phyloP scores from a whole-genome alignment of 148 eudicot genomes.

The Rhododendron henanense region DNA sequence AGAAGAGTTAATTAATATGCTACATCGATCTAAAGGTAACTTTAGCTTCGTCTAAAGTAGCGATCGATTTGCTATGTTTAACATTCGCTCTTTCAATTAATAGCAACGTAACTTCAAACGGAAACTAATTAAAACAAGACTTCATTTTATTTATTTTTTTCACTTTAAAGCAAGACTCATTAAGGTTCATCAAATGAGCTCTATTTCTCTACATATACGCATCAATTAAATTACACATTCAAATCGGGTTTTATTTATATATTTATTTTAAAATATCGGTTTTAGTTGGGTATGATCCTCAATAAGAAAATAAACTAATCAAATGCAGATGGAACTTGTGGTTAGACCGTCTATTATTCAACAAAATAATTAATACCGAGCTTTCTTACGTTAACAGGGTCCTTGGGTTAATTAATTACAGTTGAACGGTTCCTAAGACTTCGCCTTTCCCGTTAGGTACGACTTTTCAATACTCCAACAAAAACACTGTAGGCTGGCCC shows the following conservation, averaged over 20 bases:
- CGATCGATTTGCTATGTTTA: background rate
- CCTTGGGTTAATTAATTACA: slow-evolving; percentile 2
- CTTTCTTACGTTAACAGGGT: background rate
- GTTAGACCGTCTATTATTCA: background rate
- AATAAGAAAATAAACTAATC: background rate
- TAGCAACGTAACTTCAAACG: background rate
- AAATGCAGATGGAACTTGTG: background rate
- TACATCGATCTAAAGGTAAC: no score
- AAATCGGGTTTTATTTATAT: no score
- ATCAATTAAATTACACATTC: no score
- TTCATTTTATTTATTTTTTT: no score
- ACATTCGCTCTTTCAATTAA: background rate
- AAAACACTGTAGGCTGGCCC: background rate
- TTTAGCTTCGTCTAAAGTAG: background rate
- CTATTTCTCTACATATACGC: background rate
- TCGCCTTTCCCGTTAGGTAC: slow-evolving; percentile 14
- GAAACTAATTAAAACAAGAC: background rate
- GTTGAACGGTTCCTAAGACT: slow-evolving; percentile 29
- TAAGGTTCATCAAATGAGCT: background rate
- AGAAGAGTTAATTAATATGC: no score
- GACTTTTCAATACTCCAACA: slow-evolving; percentile 6
- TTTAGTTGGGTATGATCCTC: no score
- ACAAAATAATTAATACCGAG: background rate
- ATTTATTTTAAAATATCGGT: no score
- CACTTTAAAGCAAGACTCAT: background rate